Base-by-base conservation (phyloP, 306 rosid species). In the Vigna radiata region DNA sequence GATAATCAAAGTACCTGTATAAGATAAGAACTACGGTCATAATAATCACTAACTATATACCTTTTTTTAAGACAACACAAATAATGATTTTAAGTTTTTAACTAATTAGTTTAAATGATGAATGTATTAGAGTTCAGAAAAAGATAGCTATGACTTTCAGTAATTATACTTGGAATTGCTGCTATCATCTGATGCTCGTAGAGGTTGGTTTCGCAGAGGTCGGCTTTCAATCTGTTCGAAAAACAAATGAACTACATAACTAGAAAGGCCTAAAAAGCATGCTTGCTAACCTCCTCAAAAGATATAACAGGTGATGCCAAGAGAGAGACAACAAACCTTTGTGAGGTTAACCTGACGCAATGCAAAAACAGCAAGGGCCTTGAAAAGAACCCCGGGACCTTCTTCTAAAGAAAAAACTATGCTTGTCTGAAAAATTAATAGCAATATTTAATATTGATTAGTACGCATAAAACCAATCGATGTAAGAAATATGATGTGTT, bases 351-450 rank as follows among this genome's bases (percentile, higher is more conserved):
- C 89, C 76, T 87, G 88, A 62, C 97, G 99, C 78, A 92, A 70
- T 44, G 99, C 97, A 85, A 95, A 95, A 85, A 91, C 97, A 60
- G 99, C 97, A 77, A 95, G 99, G 69, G 99, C 99, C 87, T 92
- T 95, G 84, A 91, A 95, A 81, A 95, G 99, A 23, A 91, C 77
- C 76, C 99, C 97, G 43, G 99, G 97, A 68, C 99, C 98, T 80
- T 92, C 97, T 86, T 95, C 99, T 62, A 95, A 84, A 39, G 98
- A 92, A 86, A 92, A 95, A 61, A 92, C 99, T 82, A 95, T 92
- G 82, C 99, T 95, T 18, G 99, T 92, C 99, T 95, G 87, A 50
- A 73, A 78, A 74, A 69, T 46, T 72, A 79, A 75, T 54, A 61
- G 19, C 29, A 67, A 55, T 60, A 76, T 23, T 43, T 46, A 75